Conservation (phyloP, 2,329 filamentous ascomycete genomes). For the Grosmannia huntii region DNA sequence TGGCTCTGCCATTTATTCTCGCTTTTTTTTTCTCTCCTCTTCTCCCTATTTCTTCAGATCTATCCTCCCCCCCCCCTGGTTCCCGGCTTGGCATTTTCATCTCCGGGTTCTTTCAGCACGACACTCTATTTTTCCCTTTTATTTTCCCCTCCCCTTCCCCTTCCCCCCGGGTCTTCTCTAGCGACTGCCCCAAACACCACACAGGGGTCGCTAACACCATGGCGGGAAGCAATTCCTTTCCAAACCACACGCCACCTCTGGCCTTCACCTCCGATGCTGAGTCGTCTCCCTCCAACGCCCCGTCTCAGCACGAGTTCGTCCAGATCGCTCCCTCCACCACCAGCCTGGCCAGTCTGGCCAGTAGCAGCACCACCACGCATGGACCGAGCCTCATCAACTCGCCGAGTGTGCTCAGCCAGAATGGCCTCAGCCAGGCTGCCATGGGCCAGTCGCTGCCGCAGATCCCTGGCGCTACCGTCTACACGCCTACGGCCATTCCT, state of each 20-base stretch:
- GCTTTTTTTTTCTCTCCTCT: neutral
- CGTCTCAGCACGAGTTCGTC: conserved; percentile 1
- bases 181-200: neutral
- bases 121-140: neutral
- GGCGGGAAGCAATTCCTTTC: neutral
- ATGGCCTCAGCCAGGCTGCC: neutral
- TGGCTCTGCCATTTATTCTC: neutral
- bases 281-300: conserved; percentile 7
- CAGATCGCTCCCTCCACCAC: neutral
- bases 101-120: neutral
- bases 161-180: neutral
- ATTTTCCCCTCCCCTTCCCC: neutral
- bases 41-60: neutral
- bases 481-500: conserved; percentile 14
- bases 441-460: conserved; percentile 11
- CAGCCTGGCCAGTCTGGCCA: neutral
- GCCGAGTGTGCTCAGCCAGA: conserved; percentile 1
- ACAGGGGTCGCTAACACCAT: neutral
- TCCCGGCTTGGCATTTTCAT: neutral
- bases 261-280: conserved; percentile 7
- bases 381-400: neutral
- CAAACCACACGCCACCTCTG: neutral
- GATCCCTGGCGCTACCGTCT: conserved; percentile 16
- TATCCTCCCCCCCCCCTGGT: neutral
- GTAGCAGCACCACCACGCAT: neutral